Base-by-base conservation (phyloP, 805 yeast species). In the Grigorovia humatica region DNA sequence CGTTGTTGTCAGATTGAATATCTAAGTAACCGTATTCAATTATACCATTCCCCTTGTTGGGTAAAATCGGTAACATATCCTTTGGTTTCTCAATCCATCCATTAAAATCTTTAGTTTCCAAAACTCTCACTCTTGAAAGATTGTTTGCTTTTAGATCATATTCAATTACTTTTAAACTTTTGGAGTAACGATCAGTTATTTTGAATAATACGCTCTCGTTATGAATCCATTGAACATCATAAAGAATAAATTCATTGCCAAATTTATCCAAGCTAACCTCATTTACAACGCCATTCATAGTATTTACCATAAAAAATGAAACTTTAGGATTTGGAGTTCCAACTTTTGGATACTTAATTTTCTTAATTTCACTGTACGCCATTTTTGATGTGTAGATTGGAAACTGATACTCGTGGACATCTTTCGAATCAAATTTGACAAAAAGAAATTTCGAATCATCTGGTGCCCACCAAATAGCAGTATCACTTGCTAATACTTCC, bases 381-480 rank as follows among this genome's bases (percentile, higher is more conserved):
- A 61, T 57, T 5, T 62, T 59, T 42, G 71, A 71, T 1, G 77
- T 74, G 59, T 74, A 85, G 51, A 70, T 74, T 48, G 81, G 82
- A 40, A 83, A 61, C 15, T 74, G 66, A 54, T 77, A 79, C 5
- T 67, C 65, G 1, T 75, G 76, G 1, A 85, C 93, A 0, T 70
- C 59, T 0, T 84, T 73, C 55, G 85, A 90, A 58, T 85, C 75
- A 20, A 78, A 73, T 55, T 70, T 74, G 54, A 83, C 74, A 58
- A 71, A 86, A 0, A 82, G 70, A 47, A 85, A 55, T 50, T 70
- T 70, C 1, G 78, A 63, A 56, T 82, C 85, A 55, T 80, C 79
- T 1, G 84, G 82, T 15, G 82, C 70, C 89, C 91, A 85, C 85
- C 88, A 85, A 12, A 85, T 68, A 0, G 85, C 80, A 40, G 64